A percentile compares a stretch with the other conserved stretches of the same genome.
Evolutionary conservation across 768 basidiomycete genomes (phyloP).

Genomic region (Suillus fuscotomentosus): DNA sequence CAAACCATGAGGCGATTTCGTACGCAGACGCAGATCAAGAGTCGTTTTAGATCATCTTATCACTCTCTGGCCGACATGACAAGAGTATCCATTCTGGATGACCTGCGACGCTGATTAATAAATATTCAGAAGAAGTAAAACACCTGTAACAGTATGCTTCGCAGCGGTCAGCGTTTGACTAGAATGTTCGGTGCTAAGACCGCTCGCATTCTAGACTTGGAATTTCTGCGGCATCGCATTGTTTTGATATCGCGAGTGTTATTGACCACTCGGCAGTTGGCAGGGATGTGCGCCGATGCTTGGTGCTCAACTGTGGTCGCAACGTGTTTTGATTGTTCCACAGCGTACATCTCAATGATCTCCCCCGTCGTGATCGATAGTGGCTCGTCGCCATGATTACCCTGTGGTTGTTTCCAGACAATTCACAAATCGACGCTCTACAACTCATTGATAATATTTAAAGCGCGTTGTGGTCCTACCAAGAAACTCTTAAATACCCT

Average conservation of each 20-base stretch:
- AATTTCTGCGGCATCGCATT: neutral
- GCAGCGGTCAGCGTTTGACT: neutral
- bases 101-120: constrained; percentile 16
- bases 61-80: neutral
- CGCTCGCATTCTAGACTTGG: neutral
- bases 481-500: neutral
- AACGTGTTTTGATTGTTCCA: neutral
- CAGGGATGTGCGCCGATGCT: neutral
- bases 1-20: constrained; percentile 70
- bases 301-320: no score
- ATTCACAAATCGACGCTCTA: constrained; percentile 8
- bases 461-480: neutral
- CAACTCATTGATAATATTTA: neutral
- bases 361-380: neutral
- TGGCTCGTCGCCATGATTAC: neutral
- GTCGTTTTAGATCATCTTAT: constrained; percentile 34
- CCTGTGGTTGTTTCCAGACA: neutral
- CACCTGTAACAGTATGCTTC: neutral
- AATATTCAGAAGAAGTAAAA: neutral
- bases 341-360: neutral
- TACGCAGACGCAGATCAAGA: constrained; percentile 51
- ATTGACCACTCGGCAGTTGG: neutral
- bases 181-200: neutral
- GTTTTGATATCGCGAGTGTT: neutral
- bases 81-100: neutral